Conservation (phyloP, 2,329 filamentous ascomycete genomes). For the Hypoxylon sp. region DNA sequence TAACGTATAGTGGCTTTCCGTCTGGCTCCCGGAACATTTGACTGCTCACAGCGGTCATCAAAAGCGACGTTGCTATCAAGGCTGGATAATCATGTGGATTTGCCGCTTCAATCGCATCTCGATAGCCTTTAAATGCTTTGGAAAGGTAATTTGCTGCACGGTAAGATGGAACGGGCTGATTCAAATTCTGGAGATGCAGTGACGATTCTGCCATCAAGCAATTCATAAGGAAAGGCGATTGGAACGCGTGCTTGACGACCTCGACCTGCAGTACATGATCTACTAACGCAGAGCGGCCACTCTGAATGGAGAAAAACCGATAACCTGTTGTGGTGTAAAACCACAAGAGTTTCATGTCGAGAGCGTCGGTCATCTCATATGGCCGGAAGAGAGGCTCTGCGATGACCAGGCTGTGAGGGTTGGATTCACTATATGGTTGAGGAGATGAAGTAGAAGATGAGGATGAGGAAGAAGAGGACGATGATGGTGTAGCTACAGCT, state of each 20-base stretch:
- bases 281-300: conserved; percentile 55
- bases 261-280: conserved; percentile 63
- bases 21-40: conserved; percentile 66
- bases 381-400: conserved; percentile 58
- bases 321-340: conserved; percentile 67
- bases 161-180: conserved; percentile 57
- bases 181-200: conserved; percentile 63
- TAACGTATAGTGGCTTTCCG: conserved; percentile 63
- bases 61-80: conserved; percentile 66
- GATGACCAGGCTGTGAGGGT: conserved; percentile 41
- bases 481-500: not conserved
- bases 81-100: conserved; percentile 64
- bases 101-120: conserved; percentile 65
- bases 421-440: conserved; percentile 8
- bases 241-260: conserved; percentile 66
- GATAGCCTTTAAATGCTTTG: conserved; percentile 66
- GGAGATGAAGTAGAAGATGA: conserved; percentile 24
- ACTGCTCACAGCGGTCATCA: conserved; percentile 67
- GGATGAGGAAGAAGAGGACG: not conserved
- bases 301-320: conserved; percentile 62
- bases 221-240: conserved; percentile 69
- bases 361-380: conserved; percentile 53
- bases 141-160: conserved; percentile 63
- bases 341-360: conserved; percentile 70
- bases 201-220: conserved; percentile 67